Evolutionary conservation across 208 protist genomes (phyloP).

Genomic region (Wallacemonas collosoma): DNA sequence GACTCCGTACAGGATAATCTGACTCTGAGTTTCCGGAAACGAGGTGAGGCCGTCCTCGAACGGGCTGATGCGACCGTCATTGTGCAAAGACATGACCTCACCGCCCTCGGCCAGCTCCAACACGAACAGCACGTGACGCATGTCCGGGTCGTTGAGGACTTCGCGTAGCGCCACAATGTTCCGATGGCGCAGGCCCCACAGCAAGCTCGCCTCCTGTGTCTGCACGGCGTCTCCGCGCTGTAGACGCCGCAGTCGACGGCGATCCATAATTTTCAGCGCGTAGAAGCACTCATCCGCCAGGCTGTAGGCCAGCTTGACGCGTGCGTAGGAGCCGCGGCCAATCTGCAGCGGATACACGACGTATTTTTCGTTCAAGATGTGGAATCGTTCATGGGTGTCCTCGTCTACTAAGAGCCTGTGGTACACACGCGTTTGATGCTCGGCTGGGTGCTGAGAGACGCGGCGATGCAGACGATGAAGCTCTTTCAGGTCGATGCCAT

Average conservation of each 20-base stretch:
- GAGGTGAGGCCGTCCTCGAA: constrained; percentile 25
- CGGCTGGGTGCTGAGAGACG: neutral
- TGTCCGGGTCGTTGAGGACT: constrained; percentile 91
- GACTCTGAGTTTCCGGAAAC: constrained; percentile 34
- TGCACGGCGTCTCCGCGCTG: constrained; percentile 37
- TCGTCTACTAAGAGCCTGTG: neutral
- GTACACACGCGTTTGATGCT: constrained; percentile 9
- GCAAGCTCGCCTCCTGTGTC: constrained; percentile 88
- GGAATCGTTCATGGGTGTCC: neutral
- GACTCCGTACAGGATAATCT: constrained; percentile 35
- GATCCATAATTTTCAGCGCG: constrained; percentile 65
- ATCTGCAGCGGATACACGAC: constrained; percentile 60
- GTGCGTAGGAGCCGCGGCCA: constrained; percentile 61
- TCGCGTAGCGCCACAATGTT: constrained; percentile 93
- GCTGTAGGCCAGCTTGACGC: constrained; percentile 66
- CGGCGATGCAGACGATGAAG: constrained; percentile 2
- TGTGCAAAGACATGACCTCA: constrained; percentile 45
- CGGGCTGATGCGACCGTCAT: constrained; percentile 49
- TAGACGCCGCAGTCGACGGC: constrained; percentile 33
- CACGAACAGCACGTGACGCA: constrained; percentile 84
- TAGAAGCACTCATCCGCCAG: constrained; percentile 47
- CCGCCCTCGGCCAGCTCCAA: constrained; percentile 80
- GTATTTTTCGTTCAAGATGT: constrained; percentile 69
- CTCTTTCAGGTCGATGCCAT: constrained; percentile 2
- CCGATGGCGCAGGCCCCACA: constrained; percentile 91